Evolutionary conservation across 129 eudicot genomes (phyloP).

Genomic region (Tagetes erecta): DNA sequence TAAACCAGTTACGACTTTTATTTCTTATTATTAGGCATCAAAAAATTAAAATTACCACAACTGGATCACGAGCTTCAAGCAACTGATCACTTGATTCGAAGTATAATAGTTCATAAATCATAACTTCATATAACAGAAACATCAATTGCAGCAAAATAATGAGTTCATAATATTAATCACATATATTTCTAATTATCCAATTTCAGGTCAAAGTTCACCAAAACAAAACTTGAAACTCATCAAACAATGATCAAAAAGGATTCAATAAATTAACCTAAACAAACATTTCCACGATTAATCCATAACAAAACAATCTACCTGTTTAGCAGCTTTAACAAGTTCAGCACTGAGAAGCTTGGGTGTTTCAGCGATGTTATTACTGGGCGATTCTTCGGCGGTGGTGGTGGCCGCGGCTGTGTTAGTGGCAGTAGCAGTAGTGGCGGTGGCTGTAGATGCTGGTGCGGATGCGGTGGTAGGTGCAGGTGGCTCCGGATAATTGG

Average conservation of each 20-base stretch:
- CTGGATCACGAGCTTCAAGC: neutral
- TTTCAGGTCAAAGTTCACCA: neutral
- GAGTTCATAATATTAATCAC: neutral
- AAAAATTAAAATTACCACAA: neutral
- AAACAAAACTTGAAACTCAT: neutral
- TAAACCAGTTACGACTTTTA: neutral
- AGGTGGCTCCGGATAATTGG: slow-evolving; percentile 70
- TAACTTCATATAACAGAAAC: neutral
- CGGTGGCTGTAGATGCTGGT: neutral
- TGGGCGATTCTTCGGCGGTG: slow-evolving; percentile 32
- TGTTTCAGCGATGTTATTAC: slow-evolving; percentile 52
- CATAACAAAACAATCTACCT: slow-evolving; percentile 36
- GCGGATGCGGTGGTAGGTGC: slow-evolving; percentile 32
- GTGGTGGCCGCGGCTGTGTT: slow-evolving; percentile 35
- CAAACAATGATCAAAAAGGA: neutral
- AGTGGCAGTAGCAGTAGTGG: slow-evolving; percentile 12
- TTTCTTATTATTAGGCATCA: neutral
- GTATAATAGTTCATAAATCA: neutral
- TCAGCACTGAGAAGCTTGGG: slow-evolving; percentile 71
- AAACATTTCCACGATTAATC: neutral
- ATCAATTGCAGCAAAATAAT: neutral
- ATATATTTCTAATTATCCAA: neutral
- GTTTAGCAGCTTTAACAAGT: slow-evolving; percentile 88
- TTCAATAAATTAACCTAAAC: neutral
- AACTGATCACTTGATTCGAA: neutral